Percentiles rank a stretch among this genome's conserved stretches.
Conservation (phyloP, 345 rosid species). For the Brassica carinata region DNA sequence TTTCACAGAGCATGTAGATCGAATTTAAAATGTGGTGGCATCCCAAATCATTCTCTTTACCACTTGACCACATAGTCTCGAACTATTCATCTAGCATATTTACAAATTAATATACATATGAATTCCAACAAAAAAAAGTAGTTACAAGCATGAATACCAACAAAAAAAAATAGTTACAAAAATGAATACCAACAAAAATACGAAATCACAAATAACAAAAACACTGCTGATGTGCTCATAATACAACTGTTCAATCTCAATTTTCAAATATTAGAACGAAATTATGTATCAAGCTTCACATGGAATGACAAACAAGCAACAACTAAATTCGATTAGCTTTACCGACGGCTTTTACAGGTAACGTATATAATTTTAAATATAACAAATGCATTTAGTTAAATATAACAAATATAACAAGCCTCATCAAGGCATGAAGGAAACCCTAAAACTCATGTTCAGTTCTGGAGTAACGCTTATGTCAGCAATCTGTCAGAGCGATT, state of each 20-base stretch:
- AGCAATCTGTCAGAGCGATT: constrained; percentile 25
- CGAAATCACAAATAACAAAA: not conserved
- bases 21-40: too few species aligned
- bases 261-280: not conserved
- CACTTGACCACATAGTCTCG: too few species aligned
- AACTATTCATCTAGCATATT: not conserved
- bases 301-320: not conserved
- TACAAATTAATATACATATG: not conserved
- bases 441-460: not conserved
- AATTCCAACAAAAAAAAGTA: not conserved
- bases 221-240: not conserved
- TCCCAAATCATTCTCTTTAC: too few species aligned
- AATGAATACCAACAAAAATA: not conserved
- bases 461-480: constrained; percentile 30
- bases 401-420: not conserved
- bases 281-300: not conserved
- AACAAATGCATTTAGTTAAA: not conserved
- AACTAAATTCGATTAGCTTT: not conserved
- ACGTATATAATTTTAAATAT: not conserved
- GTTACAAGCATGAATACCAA: not conserved
- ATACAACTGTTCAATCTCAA: not conserved
- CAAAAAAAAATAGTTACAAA: not conserved
- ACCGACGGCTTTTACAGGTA: not conserved
- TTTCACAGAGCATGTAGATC: too few species aligned
- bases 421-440: constrained; percentile 1